These are phyloP conservation scores for Vickermania spadyakhi DNA, from an alignment of 208 protist genomes.

Conservation along the genomic window DNA sequence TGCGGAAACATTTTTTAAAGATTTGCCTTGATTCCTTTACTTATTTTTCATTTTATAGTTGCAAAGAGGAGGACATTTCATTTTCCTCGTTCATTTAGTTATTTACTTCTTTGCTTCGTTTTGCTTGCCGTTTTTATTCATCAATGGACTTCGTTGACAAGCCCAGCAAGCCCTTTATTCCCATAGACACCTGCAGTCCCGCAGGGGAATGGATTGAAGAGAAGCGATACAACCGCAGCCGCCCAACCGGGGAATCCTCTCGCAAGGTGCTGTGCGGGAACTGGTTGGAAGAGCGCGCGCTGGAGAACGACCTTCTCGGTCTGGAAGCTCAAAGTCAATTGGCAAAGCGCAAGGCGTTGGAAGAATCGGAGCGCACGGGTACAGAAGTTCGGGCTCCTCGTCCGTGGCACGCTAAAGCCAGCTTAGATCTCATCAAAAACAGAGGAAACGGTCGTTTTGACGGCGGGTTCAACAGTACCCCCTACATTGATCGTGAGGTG, in stretches of 20 bases:
- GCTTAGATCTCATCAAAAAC: slow-evolving; percentile 50
- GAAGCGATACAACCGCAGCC: slow-evolving; percentile 77
- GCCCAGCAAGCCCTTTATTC: slow-evolving; percentile 54
- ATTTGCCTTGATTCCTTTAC: too few species aligned
- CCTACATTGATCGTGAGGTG: slow-evolving; percentile 59
- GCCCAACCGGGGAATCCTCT: slow-evolving; percentile 22
- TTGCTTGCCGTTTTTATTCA: too few species aligned
- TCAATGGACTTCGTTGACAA: slow-evolving; percentile 33
- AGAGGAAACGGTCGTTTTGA: slow-evolving; percentile 33
- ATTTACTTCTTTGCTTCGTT: too few species aligned
- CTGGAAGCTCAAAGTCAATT: slow-evolving; percentile 23
- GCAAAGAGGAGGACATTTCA: too few species aligned
- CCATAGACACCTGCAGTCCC: slow-evolving; percentile 85
- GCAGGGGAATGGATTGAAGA: slow-evolving; percentile 80
- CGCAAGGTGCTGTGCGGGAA: slow-evolving; percentile 84
- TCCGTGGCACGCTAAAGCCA: slow-evolving; percentile 22
- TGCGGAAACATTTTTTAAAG: too few species aligned
- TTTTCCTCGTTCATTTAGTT: too few species aligned
- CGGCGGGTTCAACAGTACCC: slow-evolving; percentile 62
- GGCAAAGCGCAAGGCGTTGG: background rate
- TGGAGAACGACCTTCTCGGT: slow-evolving; percentile 59
- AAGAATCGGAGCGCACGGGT: slow-evolving; percentile 8
- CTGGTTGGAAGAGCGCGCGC: slow-evolving; percentile 75
- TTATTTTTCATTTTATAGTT: too few species aligned
- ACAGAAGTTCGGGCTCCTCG: slow-evolving; percentile 4